Percentiles rank a stretch among this genome's conserved stretches.
phyloP scores from a whole-genome alignment of 805 yeast species.

The Starmerella geochares region DNA sequence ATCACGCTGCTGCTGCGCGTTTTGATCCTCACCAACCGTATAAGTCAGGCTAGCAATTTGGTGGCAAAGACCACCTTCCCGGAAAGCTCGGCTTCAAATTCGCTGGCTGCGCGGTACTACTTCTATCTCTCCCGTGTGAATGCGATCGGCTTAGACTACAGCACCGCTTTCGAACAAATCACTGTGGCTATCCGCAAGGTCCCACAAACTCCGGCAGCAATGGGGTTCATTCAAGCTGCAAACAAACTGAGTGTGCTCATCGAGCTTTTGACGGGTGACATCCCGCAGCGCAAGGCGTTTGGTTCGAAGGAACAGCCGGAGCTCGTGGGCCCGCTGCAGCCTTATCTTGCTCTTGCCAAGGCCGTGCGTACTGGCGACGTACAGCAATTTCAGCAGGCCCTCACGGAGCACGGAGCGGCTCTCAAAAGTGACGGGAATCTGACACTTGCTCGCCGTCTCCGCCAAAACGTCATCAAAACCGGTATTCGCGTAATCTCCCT shows the following conservation, averaged over 20 bases:
- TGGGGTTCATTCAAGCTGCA: constrained; percentile 82
- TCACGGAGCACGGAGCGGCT: constrained; percentile 49
- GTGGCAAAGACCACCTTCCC: constrained; percentile 87
- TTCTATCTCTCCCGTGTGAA: constrained; percentile 84
- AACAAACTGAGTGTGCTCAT: constrained; percentile 78
- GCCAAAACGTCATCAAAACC: constrained; percentile 95
- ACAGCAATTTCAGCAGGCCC: constrained; percentile 61
- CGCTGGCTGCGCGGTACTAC: constrained; percentile 82
- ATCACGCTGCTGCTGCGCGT: constrained; percentile 78
- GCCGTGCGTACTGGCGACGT: constrained; percentile 92
- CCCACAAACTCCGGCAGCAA: constrained; percentile 76
- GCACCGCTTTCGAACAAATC: constrained; percentile 78
- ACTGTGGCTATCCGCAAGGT: constrained; percentile 94
- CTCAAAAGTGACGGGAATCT: constrained; percentile 71
- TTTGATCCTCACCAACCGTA: constrained; percentile 66
- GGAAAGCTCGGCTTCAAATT: constrained; percentile 58
- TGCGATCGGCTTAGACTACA: constrained; percentile 86
- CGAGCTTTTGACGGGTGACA: constrained; percentile 91
- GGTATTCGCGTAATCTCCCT: constrained; percentile 89
- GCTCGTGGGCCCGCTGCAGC: constrained; percentile 52
- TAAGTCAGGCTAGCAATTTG: constrained; percentile 77
- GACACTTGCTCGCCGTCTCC: constrained; percentile 73
- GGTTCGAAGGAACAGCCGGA: constrained; percentile 40
- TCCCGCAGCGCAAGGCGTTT: constrained; percentile 80
- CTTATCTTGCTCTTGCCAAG: constrained; percentile 77